Evolutionary conservation across 768 basidiomycete species (phyloP).

Genomic region (Suillus variegatus): DNA sequence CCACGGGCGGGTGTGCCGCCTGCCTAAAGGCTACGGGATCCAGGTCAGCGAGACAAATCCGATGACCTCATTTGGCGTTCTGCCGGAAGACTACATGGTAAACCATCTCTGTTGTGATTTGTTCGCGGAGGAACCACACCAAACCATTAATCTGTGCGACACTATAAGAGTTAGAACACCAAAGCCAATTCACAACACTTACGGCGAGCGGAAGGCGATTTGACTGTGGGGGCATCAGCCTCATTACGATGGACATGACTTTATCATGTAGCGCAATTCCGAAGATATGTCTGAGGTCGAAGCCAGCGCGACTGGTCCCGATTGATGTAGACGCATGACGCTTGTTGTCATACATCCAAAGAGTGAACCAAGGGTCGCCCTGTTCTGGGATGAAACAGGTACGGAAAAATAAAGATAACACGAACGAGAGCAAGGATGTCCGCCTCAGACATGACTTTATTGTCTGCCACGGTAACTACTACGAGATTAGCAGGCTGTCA

Average conservation of each 20-base stretch:
- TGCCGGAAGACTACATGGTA: too few relatives aligned
- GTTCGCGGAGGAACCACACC: too few relatives aligned
- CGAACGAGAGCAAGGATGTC: neutral
- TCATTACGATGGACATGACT: neutral
- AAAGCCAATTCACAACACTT: neutral
- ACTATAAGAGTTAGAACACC: neutral
- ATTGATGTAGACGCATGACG: neutral
- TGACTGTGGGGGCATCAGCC: neutral
- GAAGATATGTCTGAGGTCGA: neutral
- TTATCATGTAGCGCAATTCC: neutral
- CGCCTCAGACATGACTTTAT: neutral
- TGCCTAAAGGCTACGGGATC: too few relatives aligned
- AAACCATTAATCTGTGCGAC: neutral
- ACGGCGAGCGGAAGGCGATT: neutral
- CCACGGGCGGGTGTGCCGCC: too few relatives aligned
- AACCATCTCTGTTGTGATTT: too few relatives aligned
- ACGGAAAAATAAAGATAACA: neutral
- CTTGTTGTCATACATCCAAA: neutral
- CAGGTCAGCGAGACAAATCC: too few relatives aligned
- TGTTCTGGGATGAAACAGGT: neutral
- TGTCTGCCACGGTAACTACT: rapidly evolving
- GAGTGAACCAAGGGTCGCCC: neutral
- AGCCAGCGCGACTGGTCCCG: neutral
- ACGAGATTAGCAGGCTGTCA: neutral
- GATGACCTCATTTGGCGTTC: neutral